phyloP scores from a whole-genome alignment of 2,329 filamentous ascomycete species.

The Penicillium sp. region DNA sequence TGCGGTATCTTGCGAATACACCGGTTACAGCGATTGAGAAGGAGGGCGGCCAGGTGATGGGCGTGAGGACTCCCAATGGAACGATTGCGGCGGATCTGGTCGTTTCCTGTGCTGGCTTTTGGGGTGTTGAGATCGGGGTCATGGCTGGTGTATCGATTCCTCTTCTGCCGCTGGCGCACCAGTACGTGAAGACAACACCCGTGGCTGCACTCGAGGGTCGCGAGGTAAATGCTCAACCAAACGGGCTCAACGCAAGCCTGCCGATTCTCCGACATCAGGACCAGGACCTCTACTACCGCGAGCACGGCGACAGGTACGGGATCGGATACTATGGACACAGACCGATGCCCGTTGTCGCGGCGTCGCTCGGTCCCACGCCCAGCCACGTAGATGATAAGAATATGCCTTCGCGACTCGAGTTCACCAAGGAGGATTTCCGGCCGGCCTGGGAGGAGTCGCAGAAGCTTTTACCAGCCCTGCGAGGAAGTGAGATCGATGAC shows the following conservation, averaged over 20 bases:
- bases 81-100: slow-evolving; percentile 63
- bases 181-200: slow-evolving; percentile 66
- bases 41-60: slow-evolving; percentile 57
- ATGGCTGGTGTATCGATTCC: slow-evolving; percentile 65
- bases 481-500: slow-evolving; percentile 57
- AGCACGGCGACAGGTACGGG: slow-evolving; percentile 66
- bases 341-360: slow-evolving; percentile 64
- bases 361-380: slow-evolving; percentile 58
- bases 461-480: slow-evolving; percentile 59
- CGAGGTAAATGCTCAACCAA: slow-evolving; percentile 45
- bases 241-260: slow-evolving; percentile 54
- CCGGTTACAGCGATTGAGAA: slow-evolving; percentile 63
- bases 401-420: slow-evolving; percentile 67
- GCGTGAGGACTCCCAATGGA: slow-evolving; percentile 57
- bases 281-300: slow-evolving; percentile 67
- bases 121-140: slow-evolving; percentile 68
- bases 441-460: slow-evolving; percentile 64
- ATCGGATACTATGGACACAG: slow-evolving; percentile 69
- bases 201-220: slow-evolving; percentile 52
- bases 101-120: slow-evolving; percentile 68
- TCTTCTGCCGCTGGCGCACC: slow-evolving; percentile 65
- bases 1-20: slow-evolving; percentile 61
- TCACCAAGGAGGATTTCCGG: slow-evolving; percentile 64
- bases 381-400: slow-evolving; percentile 61
- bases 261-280: slow-evolving; percentile 69